Evolutionary conservation across 2,329 filamentous ascomycete species (phyloP), one percentile per base, ranked within the genome.

Genomic region (Beauveria rudraprayagi): DNA sequence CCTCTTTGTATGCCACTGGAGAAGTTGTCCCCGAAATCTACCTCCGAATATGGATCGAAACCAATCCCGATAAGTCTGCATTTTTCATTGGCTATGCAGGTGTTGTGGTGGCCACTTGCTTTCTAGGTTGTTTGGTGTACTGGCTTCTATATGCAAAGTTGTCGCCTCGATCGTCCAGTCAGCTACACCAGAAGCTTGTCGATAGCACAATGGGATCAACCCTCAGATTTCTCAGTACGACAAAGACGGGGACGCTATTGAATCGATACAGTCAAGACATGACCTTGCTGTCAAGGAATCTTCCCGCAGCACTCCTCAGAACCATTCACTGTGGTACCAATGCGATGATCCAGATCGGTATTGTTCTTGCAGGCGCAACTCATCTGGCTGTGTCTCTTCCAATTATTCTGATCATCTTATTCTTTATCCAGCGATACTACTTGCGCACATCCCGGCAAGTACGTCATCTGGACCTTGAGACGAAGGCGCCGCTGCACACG

Each of bases 261-360:
- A 51, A 59, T 7, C 17, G 17, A 16, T 59, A 41, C 47, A 59
- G 56, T 17, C 56, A 59, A 26, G 56, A 59, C 43, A 52, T 52
- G 47, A 40, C 43, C 10, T n/a, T 52, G 2, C 8, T 59, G 17
- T 41, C 56, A 14, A 50, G 47, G 19, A 37, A 50, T 24, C 47
- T 59, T 8, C 56, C 56, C 4, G 30, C 34, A 17, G 26, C 56
- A 26, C 11, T 59, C 9, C 34, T 51, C 11, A 16, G 40, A 11
- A 30, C 24, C 2, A 51, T 52, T 5, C 26, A 59, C 16, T 28
- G 17, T 16, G 47, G 46, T 10, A 40, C 34, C 17, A 30, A 22
- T 22, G 44, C 22, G 2, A n/a, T 43, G 8, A n/a, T 52, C 14
- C 46, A 59, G 9, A 43, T 44, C 9, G 55, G 28, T 11, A n/a